phyloP scores from a whole-genome alignment of 148 eudicot genomes.

The Rheum nobile region DNA sequence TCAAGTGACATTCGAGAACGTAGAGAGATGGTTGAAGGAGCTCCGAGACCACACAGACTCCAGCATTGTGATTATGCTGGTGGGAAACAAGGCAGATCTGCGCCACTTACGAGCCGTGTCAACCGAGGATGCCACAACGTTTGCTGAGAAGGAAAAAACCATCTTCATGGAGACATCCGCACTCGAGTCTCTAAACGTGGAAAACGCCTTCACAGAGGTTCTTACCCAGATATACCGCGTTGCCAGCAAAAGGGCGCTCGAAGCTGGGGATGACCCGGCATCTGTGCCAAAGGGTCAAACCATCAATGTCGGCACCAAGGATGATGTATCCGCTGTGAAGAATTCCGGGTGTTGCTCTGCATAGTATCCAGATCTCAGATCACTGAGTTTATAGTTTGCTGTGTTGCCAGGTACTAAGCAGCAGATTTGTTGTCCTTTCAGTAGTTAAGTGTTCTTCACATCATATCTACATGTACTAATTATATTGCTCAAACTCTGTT shows the following conservation, averaged over 20 bases:
- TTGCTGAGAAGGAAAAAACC: slow-evolving; percentile 25
- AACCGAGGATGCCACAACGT: slow-evolving; percentile 24
- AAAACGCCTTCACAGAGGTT: slow-evolving; percentile 28
- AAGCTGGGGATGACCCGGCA: slow-evolving; percentile 22
- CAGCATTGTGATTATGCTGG: slow-evolving; percentile 28
- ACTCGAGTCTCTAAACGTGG: slow-evolving; percentile 25
- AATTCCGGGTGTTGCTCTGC: slow-evolving; percentile 26
- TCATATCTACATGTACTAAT: neutral
- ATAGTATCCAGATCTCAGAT: slow-evolving; percentile 3
- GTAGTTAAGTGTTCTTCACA: neutral
- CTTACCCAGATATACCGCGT: slow-evolving; percentile 24
- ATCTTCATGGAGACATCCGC: slow-evolving; percentile 17
- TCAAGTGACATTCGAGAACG: slow-evolving; percentile 27
- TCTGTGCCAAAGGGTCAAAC: slow-evolving; percentile 31
- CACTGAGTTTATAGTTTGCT: neutral
- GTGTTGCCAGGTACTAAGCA: neutral
- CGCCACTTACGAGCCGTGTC: slow-evolving; percentile 25
- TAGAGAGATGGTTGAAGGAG: slow-evolving; percentile 33
- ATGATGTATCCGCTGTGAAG: slow-evolving; percentile 28
- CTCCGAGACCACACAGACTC: slow-evolving; percentile 29
- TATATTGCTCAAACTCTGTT: neutral
- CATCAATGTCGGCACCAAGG: slow-evolving; percentile 22
- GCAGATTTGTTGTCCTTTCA: too few relatives aligned
- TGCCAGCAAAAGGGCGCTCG: slow-evolving; percentile 24
- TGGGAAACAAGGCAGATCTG: slow-evolving; percentile 32